Base-by-base conservation (phyloP, 306 rosid species). In the Prunus dulcis region DNA sequence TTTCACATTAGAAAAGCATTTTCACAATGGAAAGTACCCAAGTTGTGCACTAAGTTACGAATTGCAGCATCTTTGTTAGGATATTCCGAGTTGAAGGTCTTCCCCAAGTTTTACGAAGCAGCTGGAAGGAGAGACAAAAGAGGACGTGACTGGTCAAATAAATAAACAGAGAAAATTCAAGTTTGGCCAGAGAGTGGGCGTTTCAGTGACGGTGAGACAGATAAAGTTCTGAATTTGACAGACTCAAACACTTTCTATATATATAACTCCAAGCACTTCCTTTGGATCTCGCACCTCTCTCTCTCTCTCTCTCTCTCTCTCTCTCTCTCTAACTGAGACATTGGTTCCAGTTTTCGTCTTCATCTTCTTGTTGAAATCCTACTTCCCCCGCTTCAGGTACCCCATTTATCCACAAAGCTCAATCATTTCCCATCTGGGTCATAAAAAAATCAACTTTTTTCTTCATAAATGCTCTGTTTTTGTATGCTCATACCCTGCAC, bases 331-430 rank as follows among this genome's bases (percentile, higher is more conserved):
- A 64, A 22, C 75, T 50, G 32, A 57, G 63, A 32, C 69, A 71
- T 43, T 32, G 12, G 25, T 79, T 30, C 74, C 76, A 22, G 23
- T 68, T 13, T 15, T 68, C 55, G 52, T 81, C 79, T 18, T 82
- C 78, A 20, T 74, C 58, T 25, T 62, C 73, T 50, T 22, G 46
- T 15, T 66, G 71, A 9, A 66, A 64, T 74, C 80, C 32, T 11
- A 73, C 7, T 69, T 65, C 61, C 79, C 70, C 80, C 30, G 75
- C 52, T 81, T 75, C 84, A 84, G 96, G 96, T 90, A 88, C 85
- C 27, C 72, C 58, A 65, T 20, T 56, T 74, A 23, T 61, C 69
- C n/a, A 65, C 45, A 75, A 18, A 25, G 13, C 53, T 67, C 57
- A 32, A 22, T 61, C 18, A 68, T 47, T 49, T 77, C 45, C 19